These are phyloP conservation scores for Sclerotinia sclerotiorum DNA, from an alignment of 2,329 filamentous ascomycete genomes.

Conservation along the genomic window DNA sequence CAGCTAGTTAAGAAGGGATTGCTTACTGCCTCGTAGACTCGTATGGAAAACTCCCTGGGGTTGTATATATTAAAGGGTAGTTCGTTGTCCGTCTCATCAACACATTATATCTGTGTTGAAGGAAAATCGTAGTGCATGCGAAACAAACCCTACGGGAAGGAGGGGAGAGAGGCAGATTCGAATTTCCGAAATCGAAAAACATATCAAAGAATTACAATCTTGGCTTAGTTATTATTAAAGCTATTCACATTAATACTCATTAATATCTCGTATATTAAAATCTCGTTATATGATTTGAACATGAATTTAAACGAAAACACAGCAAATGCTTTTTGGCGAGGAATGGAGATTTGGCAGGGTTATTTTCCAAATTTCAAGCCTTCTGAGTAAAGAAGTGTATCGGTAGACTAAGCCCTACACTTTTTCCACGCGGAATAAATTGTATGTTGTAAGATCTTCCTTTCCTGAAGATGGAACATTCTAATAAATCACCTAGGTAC, in stretches of 20 bases:
- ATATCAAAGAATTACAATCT: too few species aligned
- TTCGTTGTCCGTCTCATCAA: background rate
- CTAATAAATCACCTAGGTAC: too few species aligned
- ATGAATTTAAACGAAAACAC: too few species aligned
- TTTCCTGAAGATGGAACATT: background rate
- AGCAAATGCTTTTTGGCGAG: too few species aligned
- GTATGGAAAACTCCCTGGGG: background rate
- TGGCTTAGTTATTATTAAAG: too few species aligned
- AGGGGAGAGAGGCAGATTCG: too few species aligned
- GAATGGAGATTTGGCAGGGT: background rate
- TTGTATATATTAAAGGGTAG: background rate
- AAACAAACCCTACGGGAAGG: too few species aligned
- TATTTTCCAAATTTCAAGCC: background rate
- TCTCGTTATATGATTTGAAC: too few species aligned
- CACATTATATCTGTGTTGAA: background rate
- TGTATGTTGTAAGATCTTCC: background rate
- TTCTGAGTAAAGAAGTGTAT: background rate
- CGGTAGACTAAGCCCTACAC: slow-evolving; percentile 12
- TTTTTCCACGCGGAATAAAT: background rate
- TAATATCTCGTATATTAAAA: too few species aligned
- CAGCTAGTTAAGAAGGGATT: background rate
- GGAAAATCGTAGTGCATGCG: too few species aligned
- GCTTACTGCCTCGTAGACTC: background rate
- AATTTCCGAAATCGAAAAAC: too few species aligned
- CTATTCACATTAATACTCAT: too few species aligned